phyloP scores from a whole-genome alignment of 768 basidiomycete species.

The Porphyrellus cyaneotinctus region DNA sequence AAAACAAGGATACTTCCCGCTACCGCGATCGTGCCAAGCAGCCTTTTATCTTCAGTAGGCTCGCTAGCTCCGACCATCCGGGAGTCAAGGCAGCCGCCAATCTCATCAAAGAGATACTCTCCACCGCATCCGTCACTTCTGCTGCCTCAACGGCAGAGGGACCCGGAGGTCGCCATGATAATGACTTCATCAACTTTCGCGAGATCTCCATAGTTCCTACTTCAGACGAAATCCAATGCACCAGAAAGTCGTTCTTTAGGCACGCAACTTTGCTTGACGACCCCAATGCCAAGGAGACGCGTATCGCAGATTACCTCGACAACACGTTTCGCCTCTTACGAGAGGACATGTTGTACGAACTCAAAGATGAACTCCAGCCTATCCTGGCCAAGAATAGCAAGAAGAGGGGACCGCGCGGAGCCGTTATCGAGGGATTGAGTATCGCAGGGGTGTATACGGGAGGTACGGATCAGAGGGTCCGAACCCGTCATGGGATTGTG shows the following conservation, averaged over 20 bases:
- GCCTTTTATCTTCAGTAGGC: conserved; percentile 24
- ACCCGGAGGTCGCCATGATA: conserved; percentile 68
- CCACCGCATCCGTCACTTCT: conserved; percentile 23
- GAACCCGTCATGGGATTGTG: conserved; percentile 40
- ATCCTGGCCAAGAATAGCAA: conserved; percentile 35
- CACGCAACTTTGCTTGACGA: conserved; percentile 43
- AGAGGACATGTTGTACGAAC: conserved; percentile 36
- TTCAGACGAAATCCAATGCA: conserved; percentile 49
- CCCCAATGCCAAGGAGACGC: conserved; percentile 33
- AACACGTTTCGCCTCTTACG: conserved; percentile 63
- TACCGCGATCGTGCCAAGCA: conserved; percentile 40
- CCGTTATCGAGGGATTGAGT: conserved; percentile 36
- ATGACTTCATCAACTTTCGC: conserved; percentile 60
- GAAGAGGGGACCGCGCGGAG: conserved; percentile 34
- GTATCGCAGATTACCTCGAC: conserved; percentile 51
- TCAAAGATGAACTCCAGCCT: conserved; percentile 52
- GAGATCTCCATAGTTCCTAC: conserved; percentile 62
- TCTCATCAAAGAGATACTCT: conserved; percentile 39
- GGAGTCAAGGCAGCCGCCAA: conserved; percentile 31
- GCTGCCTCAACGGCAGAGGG: conserved; percentile 18
- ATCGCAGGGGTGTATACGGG: conserved; percentile 36
- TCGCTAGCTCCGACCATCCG: conserved; percentile 21
- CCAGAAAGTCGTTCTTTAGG: conserved; percentile 46
- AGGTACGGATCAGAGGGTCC: conserved; percentile 23
- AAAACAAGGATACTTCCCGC: conserved; percentile 29